phyloP scores from a whole-genome alignment of 331 rosid genomes.

The Dryas integrifolia region DNA sequence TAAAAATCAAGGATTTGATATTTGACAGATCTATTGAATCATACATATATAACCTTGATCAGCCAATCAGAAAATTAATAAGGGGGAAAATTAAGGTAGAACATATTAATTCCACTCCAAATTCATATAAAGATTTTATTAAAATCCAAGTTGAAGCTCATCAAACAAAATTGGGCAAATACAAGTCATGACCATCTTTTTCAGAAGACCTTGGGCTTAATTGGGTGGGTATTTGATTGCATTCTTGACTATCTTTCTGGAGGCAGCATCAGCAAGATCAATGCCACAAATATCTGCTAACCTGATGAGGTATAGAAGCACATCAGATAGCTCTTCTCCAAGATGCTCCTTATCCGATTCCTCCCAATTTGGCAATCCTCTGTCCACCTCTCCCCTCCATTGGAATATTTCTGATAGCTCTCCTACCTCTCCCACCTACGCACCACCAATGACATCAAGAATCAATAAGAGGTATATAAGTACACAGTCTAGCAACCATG shows the following conservation, averaged over 20 bases:
- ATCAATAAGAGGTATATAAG: neutral
- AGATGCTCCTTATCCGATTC: slow-evolving; percentile 52
- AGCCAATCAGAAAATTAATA: neutral
- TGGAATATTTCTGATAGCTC: slow-evolving; percentile 60
- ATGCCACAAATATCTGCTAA: slow-evolving; percentile 50
- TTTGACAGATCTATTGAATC: neutral
- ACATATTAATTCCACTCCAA: neutral
- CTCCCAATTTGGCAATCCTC: slow-evolving; percentile 49
- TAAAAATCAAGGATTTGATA: too few relatives aligned
- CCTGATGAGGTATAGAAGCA: slow-evolving; percentile 44
- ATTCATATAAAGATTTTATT: neutral
- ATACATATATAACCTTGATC: neutral
- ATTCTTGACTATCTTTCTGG: slow-evolving; percentile 43
- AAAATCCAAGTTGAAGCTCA: slow-evolving; percentile 8
- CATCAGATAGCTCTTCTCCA: slow-evolving; percentile 57
- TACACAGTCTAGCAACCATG: neutral
- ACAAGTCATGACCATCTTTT: neutral
- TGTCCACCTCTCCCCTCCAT: slow-evolving; percentile 58
- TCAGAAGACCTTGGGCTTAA: neutral
- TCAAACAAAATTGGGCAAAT: slow-evolving; percentile 9
- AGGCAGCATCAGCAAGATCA: slow-evolving; percentile 44
- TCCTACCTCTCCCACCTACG: slow-evolving; percentile 52
- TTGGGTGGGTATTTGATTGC: slow-evolving; percentile 47
- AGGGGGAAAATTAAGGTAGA: neutral
- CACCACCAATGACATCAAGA: neutral